phyloP scores from a whole-genome alignment of 768 basidiomycete genomes.

The Tricholoma sp. region DNA sequence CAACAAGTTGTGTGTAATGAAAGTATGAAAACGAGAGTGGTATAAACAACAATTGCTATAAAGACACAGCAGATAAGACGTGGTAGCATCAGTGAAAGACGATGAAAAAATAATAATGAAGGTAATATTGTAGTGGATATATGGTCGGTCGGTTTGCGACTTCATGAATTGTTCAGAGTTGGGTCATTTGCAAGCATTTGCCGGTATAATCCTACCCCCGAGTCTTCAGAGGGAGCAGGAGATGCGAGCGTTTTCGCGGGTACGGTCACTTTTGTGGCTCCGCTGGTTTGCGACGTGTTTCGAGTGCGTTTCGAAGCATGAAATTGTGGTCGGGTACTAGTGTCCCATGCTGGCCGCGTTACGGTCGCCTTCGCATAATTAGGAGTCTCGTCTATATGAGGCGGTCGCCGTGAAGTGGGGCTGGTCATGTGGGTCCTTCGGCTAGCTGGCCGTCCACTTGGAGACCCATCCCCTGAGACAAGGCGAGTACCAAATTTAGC shows the following conservation, averaged over 20 bases:
- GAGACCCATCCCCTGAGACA: conserved; percentile 54
- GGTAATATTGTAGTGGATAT: conserved; percentile 18
- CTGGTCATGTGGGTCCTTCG: conserved; percentile 51
- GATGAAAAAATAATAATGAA: conserved; percentile 12
- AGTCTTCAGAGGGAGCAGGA: conserved; percentile 77
- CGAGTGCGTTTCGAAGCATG: conserved; percentile 55
- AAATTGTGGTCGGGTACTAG: conserved; percentile 45
- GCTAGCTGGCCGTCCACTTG: conserved; percentile 52
- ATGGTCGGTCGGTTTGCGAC: conserved; percentile 17
- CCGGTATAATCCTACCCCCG: conserved; percentile 79
- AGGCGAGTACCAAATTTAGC: conserved; percentile 90
- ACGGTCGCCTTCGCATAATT: conserved; percentile 67
- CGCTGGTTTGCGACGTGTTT: conserved; percentile 69
- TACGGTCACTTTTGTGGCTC: conserved; percentile 40
- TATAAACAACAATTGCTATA: conserved; percentile 12
- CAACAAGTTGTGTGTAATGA: conserved; percentile 12
- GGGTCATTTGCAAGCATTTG: conserved; percentile 77
- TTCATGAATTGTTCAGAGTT: conserved; percentile 47
- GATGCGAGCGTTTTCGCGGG: conserved; percentile 49
- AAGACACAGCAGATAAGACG: conserved; percentile 7
- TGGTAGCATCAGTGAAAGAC: conserved; percentile 9
- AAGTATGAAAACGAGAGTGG: conserved; percentile 16
- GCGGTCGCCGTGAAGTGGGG: conserved; percentile 38
- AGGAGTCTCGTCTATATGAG: conserved; percentile 58
- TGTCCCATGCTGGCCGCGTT: conserved; percentile 72